Base-by-base conservation (phyloP, 2,329 filamentous ascomycete genomes). In the Clonostachys rhizophaga region DNA sequence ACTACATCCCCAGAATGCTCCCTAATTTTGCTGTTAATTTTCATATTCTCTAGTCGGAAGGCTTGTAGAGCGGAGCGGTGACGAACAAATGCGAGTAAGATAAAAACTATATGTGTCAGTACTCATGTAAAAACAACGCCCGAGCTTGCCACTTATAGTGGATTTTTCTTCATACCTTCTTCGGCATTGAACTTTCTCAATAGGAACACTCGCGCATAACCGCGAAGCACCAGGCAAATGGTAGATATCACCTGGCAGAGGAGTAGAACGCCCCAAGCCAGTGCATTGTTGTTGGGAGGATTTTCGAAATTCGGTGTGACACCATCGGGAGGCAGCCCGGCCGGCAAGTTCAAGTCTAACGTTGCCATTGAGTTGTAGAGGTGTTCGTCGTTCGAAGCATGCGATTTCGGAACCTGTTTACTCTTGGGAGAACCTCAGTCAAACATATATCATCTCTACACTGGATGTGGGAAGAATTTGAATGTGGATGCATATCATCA, bases 1-100 rank as follows among this genome's bases (percentile, higher is more conserved):
- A 17, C 52, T 49, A 6, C 49, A 49, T n/a, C 55, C 59, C 45
- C 51, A 53, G 46, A 50, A 56, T 10, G 37, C 48, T 3, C 48
- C 48, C 11, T 44, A 6, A 4, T 3, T 3, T 30, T 30, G 9
- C 9, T 9, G 24, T 30, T 30, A 30, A 30, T 10, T 30, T 8
- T 8, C 24, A 30, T 30, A 10, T 30, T 30, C 24, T 30, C 24
- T 10, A 30, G 10, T 10, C 24, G 9, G 24, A 30, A 30, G 24
- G 24, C 8, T 30, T 30, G 24, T 10, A 10, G 24, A 30, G 42
- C 11, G 11, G 30, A 35, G 42, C 36, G 24, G 24, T 10, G 24
- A 30, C 24, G 24, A 30, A 30, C 24, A 30, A 30, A 30, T 10
- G 24, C 24, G 24, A 30, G 24, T 10, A 30, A 10, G 9, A 30